Conservation (phyloP, 1,284 basidiomycete species). For the Cryptococcus depauperatus region DNA sequence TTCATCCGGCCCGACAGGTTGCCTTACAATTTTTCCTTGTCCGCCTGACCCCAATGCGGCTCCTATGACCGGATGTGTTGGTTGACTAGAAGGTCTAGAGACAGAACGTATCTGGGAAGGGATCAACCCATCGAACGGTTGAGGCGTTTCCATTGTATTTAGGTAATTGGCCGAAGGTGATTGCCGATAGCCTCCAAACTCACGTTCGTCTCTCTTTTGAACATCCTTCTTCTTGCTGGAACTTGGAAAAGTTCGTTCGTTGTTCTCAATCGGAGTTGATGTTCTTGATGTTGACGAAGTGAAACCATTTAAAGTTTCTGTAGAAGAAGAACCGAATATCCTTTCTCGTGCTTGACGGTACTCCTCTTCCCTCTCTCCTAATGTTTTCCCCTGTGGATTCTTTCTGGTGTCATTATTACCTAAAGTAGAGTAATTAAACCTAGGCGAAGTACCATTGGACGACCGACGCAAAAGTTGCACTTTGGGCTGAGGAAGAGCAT, state of each 20-base stretch:
- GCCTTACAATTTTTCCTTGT: constrained; percentile 9
- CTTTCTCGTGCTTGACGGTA: constrained; percentile 28
- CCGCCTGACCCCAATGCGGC: not conserved
- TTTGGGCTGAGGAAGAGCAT: constrained; percentile 9
- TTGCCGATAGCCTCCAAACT: no score
- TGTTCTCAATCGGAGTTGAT: not conserved
- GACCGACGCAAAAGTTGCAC: constrained; percentile 12
- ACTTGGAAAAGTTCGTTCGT: no score
- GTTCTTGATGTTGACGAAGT: not conserved
- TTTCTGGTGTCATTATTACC: not conserved
- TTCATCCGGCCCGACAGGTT: constrained; percentile 14
- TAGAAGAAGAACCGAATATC: constrained; percentile 33
- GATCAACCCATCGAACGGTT: constrained; percentile 6
- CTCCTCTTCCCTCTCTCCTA: constrained; percentile 26
- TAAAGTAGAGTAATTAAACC: not conserved
- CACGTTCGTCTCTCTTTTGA: no score
- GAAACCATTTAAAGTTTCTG: no score
- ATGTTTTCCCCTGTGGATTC: constrained; percentile 19
- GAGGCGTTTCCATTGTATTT: not conserved
- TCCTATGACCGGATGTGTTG: not conserved
- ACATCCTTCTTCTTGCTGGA: no score
- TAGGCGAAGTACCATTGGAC: constrained; percentile 1
- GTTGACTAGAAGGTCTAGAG: not conserved
- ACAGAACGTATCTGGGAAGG: constrained; percentile 3
- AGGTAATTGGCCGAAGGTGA: no score